Conservation (phyloP, 2,329 filamentous ascomycete species). For the Zasmidium cellare region DNA sequence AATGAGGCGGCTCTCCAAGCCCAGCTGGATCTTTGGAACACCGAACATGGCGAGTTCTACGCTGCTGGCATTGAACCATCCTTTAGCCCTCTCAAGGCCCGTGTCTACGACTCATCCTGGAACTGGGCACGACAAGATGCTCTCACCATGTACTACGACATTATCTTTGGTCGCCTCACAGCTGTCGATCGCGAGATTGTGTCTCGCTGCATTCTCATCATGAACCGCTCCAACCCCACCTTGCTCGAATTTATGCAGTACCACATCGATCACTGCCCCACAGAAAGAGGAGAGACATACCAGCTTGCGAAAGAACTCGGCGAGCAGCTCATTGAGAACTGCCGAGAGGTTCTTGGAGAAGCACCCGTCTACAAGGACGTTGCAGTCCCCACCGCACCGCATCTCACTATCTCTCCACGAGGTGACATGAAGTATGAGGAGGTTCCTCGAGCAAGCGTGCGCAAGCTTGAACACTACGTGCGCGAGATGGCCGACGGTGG, state of each 20-base stretch:
- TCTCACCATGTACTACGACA: conserved; percentile 97
- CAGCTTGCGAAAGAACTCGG: conserved; percentile 95
- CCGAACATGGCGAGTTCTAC: conserved; percentile 96
- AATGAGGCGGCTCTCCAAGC: conserved; percentile 85
- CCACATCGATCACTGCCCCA: conserved; percentile 97
- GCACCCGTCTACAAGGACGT: conserved; percentile 96
- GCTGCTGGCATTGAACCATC: conserved; percentile 90
- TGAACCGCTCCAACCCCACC: conserved; percentile 97
- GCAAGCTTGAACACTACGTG: conserved; percentile 97
- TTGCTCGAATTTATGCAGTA: conserved; percentile 99
- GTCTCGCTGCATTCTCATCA: conserved; percentile 96
- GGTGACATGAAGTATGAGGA: conserved; percentile 94
- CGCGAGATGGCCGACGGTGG: conserved; percentile 98
- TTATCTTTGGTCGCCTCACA: conserved; percentile 93
- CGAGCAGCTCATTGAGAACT: conserved; percentile 93
- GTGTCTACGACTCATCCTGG: conserved; percentile 97
- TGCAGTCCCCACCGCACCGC: conserved; percentile 83
- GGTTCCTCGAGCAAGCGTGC: conserved; percentile 79
- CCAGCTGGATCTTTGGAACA: conserved; percentile 90
- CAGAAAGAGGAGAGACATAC: conserved; percentile 95
- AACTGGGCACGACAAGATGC: conserved; percentile 99
- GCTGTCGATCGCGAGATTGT: conserved; percentile 96
- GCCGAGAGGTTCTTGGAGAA: conserved; percentile 82
- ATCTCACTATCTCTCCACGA: conserved; percentile 86
- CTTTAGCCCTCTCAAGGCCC: conserved; percentile 90